These are phyloP conservation scores for Cladosporium halotolerans DNA, from an alignment of 2,329 filamentous ascomycete species.

Conservation along the genomic window DNA sequence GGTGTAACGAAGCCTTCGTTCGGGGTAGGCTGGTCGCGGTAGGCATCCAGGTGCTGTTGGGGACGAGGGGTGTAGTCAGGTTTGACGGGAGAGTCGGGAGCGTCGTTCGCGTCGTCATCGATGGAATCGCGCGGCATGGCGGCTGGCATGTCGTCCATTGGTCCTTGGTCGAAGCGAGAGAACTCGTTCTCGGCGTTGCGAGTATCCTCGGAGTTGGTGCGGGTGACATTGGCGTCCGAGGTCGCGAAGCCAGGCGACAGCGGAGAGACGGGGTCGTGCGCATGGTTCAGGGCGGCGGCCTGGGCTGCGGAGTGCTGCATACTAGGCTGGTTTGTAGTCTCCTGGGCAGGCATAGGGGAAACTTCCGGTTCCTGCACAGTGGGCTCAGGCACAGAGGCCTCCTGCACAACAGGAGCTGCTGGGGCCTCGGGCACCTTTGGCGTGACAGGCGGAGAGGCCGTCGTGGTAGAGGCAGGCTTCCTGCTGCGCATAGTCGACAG, in stretches of 20 bases:
- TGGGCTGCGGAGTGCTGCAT: not conserved
- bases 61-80: constrained; percentile 13
- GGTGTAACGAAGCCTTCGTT: constrained; percentile 15
- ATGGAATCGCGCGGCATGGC: constrained; percentile 55
- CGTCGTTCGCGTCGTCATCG: constrained; percentile 13
- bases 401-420: constrained; percentile 9
- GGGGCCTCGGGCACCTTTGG: constrained; percentile 18
- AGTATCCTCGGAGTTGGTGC: constrained; percentile 54
- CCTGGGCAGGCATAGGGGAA: not conserved
- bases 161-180: constrained; percentile 78
- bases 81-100: constrained; percentile 5
- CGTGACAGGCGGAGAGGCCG: not conserved
- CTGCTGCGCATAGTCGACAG: constrained; percentile 36
- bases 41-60: constrained; percentile 9
- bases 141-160: constrained; percentile 77
- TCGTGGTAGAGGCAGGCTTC: constrained; percentile 21
- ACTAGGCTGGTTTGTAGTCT: not conserved
- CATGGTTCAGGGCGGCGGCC: not conserved
- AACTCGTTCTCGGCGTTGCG: constrained; percentile 57
- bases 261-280: constrained; percentile 18
- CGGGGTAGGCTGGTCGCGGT: constrained; percentile 15
- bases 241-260: constrained; percentile 37
- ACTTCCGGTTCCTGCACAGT: not conserved
- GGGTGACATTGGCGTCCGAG: constrained; percentile 49
- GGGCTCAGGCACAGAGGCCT: constrained; percentile 3